phyloP scores from a whole-genome alignment of 371 early-diverging fungal genomes.

The Mucor lusitanicus region DNA sequence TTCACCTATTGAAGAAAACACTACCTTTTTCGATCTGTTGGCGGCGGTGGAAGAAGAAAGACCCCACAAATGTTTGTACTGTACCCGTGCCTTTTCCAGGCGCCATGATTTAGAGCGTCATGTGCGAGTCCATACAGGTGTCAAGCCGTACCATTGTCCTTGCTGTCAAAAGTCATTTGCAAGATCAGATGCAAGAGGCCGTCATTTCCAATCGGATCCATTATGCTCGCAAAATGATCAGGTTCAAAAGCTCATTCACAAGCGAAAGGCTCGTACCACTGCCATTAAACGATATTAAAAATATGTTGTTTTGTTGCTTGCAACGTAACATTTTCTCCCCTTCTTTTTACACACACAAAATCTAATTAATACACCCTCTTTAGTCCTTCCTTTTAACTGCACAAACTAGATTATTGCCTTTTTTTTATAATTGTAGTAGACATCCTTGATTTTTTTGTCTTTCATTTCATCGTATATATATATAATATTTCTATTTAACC shows the following conservation, averaged over 20 bases:
- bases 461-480: background rate
- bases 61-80: conserved; percentile 20
- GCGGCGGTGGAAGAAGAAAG: conserved; percentile 1
- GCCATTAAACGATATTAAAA: background rate
- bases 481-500: background rate
- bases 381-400: background rate
- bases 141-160: conserved; percentile 54
- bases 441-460: background rate
- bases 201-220: conserved; percentile 44
- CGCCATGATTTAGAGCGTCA: conserved; percentile 36
- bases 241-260: conserved; percentile 5
- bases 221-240: conserved; percentile 1
- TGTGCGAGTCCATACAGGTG: conserved; percentile 52
- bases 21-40: background rate
- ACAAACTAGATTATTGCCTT: background rate
- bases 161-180: conserved; percentile 57
- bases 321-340: background rate
- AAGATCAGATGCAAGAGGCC: conserved; percentile 57
- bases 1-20: conserved; percentile 2
- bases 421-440: background rate
- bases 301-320: background rate
- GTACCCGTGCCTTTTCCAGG: conserved; percentile 30
- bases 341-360: background rate
- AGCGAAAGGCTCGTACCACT: background rate
- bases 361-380: background rate